Evolutionary conservation across 305 asterid species (phyloP).

Genomic region (Fraxinus nigra): DNA sequence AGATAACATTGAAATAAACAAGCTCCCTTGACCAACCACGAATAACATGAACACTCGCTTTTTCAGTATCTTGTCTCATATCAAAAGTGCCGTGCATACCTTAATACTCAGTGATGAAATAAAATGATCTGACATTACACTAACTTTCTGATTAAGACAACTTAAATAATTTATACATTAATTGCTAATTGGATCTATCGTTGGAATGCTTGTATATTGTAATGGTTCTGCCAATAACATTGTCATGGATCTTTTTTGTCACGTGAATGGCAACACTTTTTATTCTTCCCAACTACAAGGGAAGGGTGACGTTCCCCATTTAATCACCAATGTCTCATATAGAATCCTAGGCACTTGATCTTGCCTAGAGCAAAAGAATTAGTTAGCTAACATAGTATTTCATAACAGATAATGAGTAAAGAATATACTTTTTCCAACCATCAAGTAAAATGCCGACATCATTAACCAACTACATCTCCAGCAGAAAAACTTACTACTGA

Average conservation of each 20-base stretch:
- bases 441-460: neutral
- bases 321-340: conserved; percentile 10
- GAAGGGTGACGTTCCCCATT: neutral
- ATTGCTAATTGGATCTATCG: neutral
- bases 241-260: neutral
- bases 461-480: conserved; percentile 11
- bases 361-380: conserved; percentile 8
- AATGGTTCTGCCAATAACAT: neutral
- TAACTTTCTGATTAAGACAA: neutral
- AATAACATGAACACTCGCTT: neutral
- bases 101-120: neutral
- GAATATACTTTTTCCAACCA: neutral
- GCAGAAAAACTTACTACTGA: conserved; percentile 54
- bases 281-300: conserved; percentile 7
- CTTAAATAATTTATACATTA: neutral
- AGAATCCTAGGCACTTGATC: neutral
- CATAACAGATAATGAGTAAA: neutral
- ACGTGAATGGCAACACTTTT: conserved; percentile 1
- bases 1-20: conserved; percentile 1
- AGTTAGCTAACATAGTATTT: neutral
- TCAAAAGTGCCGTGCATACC: neutral
- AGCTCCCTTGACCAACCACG: conserved; percentile 1
- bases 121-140: neutral
- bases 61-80: conserved; percentile 12
- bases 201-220: neutral